Evolutionary conservation across 169 alveolate species (phyloP).

Genomic region (Cryptosporidium andersoni): DNA sequence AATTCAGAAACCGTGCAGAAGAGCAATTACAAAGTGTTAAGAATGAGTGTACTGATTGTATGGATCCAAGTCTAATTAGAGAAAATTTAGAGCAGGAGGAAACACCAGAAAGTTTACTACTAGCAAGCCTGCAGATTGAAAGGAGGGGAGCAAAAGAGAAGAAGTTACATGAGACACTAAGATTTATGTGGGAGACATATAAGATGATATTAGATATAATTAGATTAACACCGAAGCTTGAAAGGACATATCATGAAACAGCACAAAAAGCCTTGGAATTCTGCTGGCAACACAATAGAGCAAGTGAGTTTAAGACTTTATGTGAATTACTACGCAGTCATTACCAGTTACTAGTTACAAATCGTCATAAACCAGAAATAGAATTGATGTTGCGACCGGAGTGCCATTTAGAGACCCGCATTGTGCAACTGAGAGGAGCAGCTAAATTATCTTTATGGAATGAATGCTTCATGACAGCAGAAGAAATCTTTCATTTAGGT

Average conservation of each 20-base stretch:
- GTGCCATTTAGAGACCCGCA: constrained; percentile 88
- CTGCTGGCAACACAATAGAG: constrained; percentile 91
- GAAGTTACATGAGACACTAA: constrained; percentile 82
- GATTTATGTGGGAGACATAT: constrained; percentile 94
- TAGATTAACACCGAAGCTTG: constrained; percentile 92
- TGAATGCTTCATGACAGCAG: constrained; percentile 94
- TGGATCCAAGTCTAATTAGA: constrained; percentile 49
- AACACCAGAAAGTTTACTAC: constrained; percentile 85
- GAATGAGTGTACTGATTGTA: constrained; percentile 73
- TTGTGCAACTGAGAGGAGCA: constrained; percentile 90
- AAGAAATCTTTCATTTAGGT: constrained; percentile 89
- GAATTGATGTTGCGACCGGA: constrained; percentile 86
- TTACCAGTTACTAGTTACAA: constrained; percentile 81
- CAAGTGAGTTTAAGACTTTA: constrained; percentile 91
- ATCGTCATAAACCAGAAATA: constrained; percentile 77
- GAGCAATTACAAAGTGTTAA: constrained; percentile 82
- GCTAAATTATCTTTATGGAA: constrained; percentile 93
- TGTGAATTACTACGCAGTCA: constrained; percentile 93
- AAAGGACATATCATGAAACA: constrained; percentile 92
- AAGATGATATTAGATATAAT: constrained; percentile 92
- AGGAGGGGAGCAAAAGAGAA: constrained; percentile 82
- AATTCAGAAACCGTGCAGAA: constrained; percentile 87
- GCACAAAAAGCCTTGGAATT: constrained; percentile 92
- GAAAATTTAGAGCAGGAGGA: constrained; percentile 77
- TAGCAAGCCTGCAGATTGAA: constrained; percentile 83